A percentile compares a stretch with the other conserved stretches of the same genome.
phyloP scores from a whole-genome alignment of 306 rosid species.

The Neltuma alba region DNA sequence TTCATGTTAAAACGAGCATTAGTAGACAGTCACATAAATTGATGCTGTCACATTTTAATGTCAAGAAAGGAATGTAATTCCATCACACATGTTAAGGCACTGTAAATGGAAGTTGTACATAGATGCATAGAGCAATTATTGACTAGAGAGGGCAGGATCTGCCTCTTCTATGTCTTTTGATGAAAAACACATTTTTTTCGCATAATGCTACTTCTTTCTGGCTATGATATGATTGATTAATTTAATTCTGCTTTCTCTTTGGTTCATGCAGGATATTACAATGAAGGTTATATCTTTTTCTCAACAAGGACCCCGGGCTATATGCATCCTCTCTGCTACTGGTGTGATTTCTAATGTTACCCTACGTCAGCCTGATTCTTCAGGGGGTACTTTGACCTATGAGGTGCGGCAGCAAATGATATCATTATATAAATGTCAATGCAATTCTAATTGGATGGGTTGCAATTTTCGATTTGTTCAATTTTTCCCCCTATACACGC shows the following conservation, averaged over 20 bases:
- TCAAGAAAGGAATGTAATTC: neutral
- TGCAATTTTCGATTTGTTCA: neutral
- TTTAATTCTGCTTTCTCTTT: slow-evolving; percentile 28
- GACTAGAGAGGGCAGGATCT: neutral
- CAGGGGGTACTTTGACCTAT: slow-evolving; percentile 69
- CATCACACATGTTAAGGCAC: neutral
- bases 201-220: neutral
- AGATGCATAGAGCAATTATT: neutral
- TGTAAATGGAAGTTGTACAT: neutral
- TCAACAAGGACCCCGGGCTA: slow-evolving; percentile 86
- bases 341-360: slow-evolving; percentile 79
- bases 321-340: slow-evolving; percentile 75
- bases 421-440: slow-evolving; percentile 19
- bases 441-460: slow-evolving; percentile 11
- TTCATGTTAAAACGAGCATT: neutral
- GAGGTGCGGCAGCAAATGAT: slow-evolving; percentile 57
- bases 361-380: slow-evolving; percentile 81
- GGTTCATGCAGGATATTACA: slow-evolving; percentile 67
- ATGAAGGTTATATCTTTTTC: slow-evolving; percentile 73
- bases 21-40: neutral
- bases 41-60: neutral
- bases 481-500: neutral
- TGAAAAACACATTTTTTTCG: neutral
- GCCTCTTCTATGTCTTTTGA: neutral
- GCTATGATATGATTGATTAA: slow-evolving; percentile 19